Base-by-base conservation (phyloP, 2,329 filamentous ascomycete species). In the Chaetomium olivaceum region DNA sequence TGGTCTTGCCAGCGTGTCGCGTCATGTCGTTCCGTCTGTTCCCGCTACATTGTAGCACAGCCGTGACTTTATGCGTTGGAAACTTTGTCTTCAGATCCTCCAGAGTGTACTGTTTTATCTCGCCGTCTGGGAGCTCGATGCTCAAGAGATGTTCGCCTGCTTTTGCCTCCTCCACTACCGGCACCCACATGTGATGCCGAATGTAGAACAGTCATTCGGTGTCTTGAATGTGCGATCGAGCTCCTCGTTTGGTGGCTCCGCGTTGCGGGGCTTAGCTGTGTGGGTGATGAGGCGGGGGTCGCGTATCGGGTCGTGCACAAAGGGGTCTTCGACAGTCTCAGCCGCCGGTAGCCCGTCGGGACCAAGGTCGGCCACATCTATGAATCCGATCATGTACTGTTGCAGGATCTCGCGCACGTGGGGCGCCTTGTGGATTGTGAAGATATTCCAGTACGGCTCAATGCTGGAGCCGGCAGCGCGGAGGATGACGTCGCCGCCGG, bases 361-460 rank as follows among this genome's bases (percentile, higher is more conserved):
- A n/a, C 83, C 76, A 2, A 90, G 80, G 71, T 91, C 88, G 11
- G 77, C 79, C 1, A 77, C 75, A 68, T 90, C 83, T 2, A 91
- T 80, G 56, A 82, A 83, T 31, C 88, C 88, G 56, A 91, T 87
- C 29, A 83, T 78, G 72, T 87, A 91, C 69, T 87, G 82, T n/a
- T 85, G 80, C 0, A 91, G 79, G 50, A 90, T 88, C 59, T 89
- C 85, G 66, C 83, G 82, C 6, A 90, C 87, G 66, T 90, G 85
- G 51, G 85, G 80, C 21, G 83, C 81, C 73, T 90, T 87, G 78
- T 91, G 88, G 65, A 90, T 90, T 56, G 83, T 81, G 73, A 91
- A 91, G 61, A 91, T 89, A 66, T 89, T 80, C 88, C 88, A 91
- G 76, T 89, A 90, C 0, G 85, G 83, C 60, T 91, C 88, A 58